Conservation (phyloP, 1,284 basidiomycete genomes). For the Xerocomus alliaceus region DNA sequence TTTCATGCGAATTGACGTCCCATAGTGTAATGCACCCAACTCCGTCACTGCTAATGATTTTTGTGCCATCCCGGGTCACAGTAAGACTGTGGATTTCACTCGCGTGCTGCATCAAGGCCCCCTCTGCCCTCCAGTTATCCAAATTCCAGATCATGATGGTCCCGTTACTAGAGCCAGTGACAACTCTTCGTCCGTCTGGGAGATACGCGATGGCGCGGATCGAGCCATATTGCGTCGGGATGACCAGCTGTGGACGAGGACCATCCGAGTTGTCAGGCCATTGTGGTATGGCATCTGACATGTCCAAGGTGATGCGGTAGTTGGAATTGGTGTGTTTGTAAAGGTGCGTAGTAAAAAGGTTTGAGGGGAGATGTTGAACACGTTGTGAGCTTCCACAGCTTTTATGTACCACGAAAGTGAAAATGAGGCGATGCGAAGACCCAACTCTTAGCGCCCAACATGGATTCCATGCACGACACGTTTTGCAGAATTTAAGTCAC, state of each 20-base stretch:
- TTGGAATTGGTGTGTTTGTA: too few relatives aligned
- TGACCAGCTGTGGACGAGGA: background rate
- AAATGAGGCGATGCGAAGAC: too few relatives aligned
- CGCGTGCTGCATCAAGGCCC: background rate
- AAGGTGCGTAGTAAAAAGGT: too few relatives aligned
- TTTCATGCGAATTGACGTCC: background rate
- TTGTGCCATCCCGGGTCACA: background rate
- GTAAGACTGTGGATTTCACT: background rate
- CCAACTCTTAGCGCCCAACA: too few relatives aligned
- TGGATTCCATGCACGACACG: too few relatives aligned
- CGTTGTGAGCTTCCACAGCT: too few relatives aligned
- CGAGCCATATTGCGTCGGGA: background rate
- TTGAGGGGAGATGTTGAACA: too few relatives aligned
- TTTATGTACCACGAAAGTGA: too few relatives aligned
- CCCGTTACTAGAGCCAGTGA: background rate
- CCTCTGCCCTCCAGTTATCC: background rate
- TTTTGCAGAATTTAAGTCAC: too few relatives aligned
- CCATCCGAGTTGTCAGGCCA: too few relatives aligned
- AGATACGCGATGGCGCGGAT: background rate
- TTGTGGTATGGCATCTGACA: too few relatives aligned
- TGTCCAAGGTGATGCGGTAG: too few relatives aligned
- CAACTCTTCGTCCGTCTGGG: conserved; percentile 5
- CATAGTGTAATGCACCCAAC: background rate
- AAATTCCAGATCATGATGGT: background rate
- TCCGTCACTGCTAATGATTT: background rate